These are phyloP conservation scores for Aspergillus avenaceus DNA, from an alignment of 495 filamentous ascomycete species.

Conservation along the genomic window DNA sequence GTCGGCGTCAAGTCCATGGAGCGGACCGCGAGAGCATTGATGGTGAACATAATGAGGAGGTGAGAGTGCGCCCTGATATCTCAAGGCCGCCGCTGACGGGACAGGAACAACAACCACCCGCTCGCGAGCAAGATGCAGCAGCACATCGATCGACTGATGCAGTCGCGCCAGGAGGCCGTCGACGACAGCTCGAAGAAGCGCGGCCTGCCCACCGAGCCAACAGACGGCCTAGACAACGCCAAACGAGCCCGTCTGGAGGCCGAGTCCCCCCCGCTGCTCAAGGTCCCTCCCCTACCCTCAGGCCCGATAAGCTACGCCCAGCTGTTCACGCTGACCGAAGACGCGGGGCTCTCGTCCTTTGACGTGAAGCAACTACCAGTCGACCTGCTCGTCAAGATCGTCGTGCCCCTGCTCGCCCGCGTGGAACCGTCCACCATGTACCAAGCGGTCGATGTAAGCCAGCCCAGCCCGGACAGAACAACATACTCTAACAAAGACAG, in stretches of 20 bases:
- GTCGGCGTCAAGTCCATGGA: conserved; percentile 90
- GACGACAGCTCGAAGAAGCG: conserved; percentile 74
- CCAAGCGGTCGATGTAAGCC: conserved; percentile 59
- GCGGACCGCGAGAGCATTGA: conserved; percentile 76
- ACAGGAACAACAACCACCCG: conserved; percentile 67
- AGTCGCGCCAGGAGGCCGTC: conserved; percentile 67
- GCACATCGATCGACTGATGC: conserved; percentile 72
- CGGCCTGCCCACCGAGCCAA: conserved; percentile 57
- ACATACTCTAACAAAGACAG: conserved; percentile 27
- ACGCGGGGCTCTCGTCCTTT: conserved; percentile 68
- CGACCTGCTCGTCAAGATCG: conserved; percentile 71
- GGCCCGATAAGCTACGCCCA: conserved; percentile 74
- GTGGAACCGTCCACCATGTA: conserved; percentile 62
- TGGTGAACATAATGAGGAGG: conserved; percentile 77
- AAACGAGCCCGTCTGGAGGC: conserved; percentile 69
- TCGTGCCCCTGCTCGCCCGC: conserved; percentile 61
- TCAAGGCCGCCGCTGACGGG: conserved; percentile 8
- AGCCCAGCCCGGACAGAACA: background rate
- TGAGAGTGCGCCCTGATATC: conserved; percentile 27
- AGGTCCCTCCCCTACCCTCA: conserved; percentile 61
- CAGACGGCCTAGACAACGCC: conserved; percentile 61
- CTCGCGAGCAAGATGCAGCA: conserved; percentile 70
- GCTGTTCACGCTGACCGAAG: conserved; percentile 77
- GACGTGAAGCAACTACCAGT: conserved; percentile 74
- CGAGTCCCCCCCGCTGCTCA: conserved; percentile 43